A percentile compares a stretch with the other conserved stretches of the same genome.
Conservation (phyloP, 805 yeast genomes). For the Barnettozyma sucrosica region DNA sequence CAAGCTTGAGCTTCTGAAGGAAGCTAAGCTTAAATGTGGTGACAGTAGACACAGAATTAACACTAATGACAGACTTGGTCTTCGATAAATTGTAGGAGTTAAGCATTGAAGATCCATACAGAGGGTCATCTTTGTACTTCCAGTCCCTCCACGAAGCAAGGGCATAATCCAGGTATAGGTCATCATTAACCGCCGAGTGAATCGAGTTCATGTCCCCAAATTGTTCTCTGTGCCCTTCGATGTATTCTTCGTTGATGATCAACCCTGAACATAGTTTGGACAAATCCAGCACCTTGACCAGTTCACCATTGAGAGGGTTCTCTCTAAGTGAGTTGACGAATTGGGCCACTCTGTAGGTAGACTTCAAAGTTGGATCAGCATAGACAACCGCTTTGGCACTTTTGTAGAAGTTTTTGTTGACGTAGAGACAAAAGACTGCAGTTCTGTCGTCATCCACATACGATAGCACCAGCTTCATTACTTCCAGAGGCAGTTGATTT, state of each 20-base stretch:
- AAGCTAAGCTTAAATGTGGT: slow-evolving; percentile 13
- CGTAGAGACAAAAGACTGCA: slow-evolving; percentile 42
- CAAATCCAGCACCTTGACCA: slow-evolving; percentile 54
- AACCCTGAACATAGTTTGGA: slow-evolving; percentile 41
- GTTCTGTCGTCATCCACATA: slow-evolving; percentile 34
- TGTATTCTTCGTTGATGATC: slow-evolving; percentile 20
- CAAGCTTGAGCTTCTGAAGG: slow-evolving; percentile 9
- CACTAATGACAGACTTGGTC: slow-evolving; percentile 22
- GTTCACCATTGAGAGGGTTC: slow-evolving; percentile 47
- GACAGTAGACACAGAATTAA: slow-evolving; percentile 15
- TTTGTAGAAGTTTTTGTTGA: slow-evolving; percentile 43
- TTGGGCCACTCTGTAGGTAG: slow-evolving; percentile 78
- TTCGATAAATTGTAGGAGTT: slow-evolving; percentile 27
- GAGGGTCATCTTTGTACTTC: slow-evolving; percentile 71
- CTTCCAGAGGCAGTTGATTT: slow-evolving; percentile 29
- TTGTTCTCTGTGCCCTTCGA: slow-evolving; percentile 5
- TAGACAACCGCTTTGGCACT: slow-evolving; percentile 54
- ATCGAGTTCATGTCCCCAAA: slow-evolving; percentile 12
- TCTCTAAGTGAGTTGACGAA: slow-evolving; percentile 62
- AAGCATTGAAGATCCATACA: slow-evolving; percentile 40
- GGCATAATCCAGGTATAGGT: slow-evolving; percentile 28
- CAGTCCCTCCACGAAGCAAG: slow-evolving; percentile 91
- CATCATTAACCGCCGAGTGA: slow-evolving; percentile 10
- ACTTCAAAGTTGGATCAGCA: slow-evolving; percentile 46
- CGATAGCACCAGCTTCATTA: slow-evolving; percentile 24